Conservation (phyloP, 2,329 filamentous ascomycete genomes). For the Fusarium kyushuense region DNA sequence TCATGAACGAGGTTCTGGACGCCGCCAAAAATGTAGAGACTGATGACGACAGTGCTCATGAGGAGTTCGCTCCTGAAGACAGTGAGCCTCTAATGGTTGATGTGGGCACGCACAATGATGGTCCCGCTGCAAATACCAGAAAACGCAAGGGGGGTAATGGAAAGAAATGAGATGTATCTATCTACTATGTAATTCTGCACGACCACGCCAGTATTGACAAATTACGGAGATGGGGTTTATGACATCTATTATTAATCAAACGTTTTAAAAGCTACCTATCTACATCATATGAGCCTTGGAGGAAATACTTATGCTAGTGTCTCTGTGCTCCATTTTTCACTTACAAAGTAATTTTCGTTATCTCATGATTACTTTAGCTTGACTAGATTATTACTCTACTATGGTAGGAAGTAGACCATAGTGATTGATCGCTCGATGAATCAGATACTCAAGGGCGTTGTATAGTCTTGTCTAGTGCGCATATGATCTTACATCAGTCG, state of each 20-base stretch:
- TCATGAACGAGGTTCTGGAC: conserved; percentile 73
- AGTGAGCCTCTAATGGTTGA: conserved; percentile 23
- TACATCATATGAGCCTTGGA: not conserved
- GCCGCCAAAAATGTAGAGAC: conserved; percentile 38
- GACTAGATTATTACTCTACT: too few species aligned
- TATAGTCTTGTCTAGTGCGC: not conserved
- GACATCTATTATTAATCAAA: conserved; percentile 10
- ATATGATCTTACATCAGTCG: not conserved
- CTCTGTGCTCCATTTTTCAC: not conserved
- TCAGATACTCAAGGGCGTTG: not conserved
- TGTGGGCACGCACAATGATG: conserved; percentile 36
- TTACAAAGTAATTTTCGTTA: not conserved
- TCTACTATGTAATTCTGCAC: conserved; percentile 27
- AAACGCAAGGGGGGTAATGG: conserved; percentile 44
- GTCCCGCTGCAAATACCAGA: conserved; percentile 40
- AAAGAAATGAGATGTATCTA: conserved; percentile 42
- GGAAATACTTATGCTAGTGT: not conserved
- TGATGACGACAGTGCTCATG: conserved; percentile 28
- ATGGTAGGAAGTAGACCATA: too few species aligned
- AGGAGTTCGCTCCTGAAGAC: conserved; percentile 10
- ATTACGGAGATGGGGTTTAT: conserved; percentile 19
- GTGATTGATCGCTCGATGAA: too few species aligned
- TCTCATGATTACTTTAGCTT: not conserved
- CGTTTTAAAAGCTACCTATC: not conserved
- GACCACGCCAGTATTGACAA: conserved; percentile 8